Evolutionary conservation across 75 land plant genomes (phyloP).

Genomic region (Pinus albicaulis): DNA sequence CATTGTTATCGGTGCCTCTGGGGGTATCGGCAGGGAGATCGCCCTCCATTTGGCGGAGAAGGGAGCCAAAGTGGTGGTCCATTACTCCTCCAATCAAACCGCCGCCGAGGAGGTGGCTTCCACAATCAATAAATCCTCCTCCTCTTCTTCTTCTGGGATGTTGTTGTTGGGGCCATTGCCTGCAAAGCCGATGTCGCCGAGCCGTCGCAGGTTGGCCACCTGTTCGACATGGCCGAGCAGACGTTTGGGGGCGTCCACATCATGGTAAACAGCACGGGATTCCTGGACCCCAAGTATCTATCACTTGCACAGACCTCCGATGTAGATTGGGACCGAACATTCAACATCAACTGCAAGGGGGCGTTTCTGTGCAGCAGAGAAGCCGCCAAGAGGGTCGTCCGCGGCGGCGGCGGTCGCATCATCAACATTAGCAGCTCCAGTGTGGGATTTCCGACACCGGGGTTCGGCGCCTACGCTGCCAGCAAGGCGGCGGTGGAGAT

Average conservation of each 20-base stretch:
- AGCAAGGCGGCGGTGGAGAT: slow-evolving; percentile 72
- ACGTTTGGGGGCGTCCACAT: slow-evolving; percentile 37
- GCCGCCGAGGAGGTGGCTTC: slow-evolving; percentile 46
- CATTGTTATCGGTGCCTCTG: slow-evolving; percentile 74
- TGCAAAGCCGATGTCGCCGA: slow-evolving; percentile 47
- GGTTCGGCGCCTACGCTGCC: slow-evolving; percentile 49
- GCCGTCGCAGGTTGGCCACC: slow-evolving; percentile 39
- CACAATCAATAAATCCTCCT: slow-evolving; percentile 23
- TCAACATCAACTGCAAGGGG: slow-evolving; percentile 32
- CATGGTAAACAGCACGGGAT: slow-evolving; percentile 36
- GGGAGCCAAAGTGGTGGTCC: slow-evolving; percentile 66
- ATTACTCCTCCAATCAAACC: slow-evolving; percentile 37
- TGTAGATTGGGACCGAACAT: slow-evolving; percentile 17
- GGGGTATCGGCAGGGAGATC: slow-evolving; percentile 74
- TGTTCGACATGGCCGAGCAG: slow-evolving; percentile 60
- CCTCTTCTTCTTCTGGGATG: too few relatives aligned
- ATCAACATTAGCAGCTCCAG: slow-evolving; percentile 32
- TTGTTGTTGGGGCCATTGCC: slow-evolving; percentile 29
- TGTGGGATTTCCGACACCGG: slow-evolving; percentile 36
- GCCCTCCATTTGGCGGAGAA: slow-evolving; percentile 53
- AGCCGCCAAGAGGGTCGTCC: slow-evolving; percentile 48
- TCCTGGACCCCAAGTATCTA: slow-evolving; percentile 9
- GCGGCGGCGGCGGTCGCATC: slow-evolving; percentile 63
- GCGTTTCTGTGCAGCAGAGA: slow-evolving; percentile 39
- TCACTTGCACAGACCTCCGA: slow-evolving; percentile 15